Evolutionary conservation across 1,284 basidiomycete genomes (phyloP).

Genomic region (Pterulicium gracile): DNA sequence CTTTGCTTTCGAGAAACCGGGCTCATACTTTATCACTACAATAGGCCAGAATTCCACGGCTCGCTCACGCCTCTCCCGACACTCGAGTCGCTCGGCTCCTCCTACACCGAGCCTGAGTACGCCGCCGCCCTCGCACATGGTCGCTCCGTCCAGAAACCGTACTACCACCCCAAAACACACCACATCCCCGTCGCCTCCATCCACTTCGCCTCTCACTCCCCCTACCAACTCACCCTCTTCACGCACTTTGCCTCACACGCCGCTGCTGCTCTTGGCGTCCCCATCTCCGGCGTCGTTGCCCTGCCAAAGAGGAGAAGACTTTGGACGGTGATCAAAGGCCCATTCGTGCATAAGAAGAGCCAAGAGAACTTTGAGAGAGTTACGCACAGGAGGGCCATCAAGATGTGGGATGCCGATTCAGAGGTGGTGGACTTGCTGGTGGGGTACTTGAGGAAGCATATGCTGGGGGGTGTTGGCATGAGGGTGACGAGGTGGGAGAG

Average conservation of each 20-base stretch:
- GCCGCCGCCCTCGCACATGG: conserved; percentile 48
- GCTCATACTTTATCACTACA: too few relatives aligned
- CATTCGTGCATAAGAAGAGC: conserved; percentile 90
- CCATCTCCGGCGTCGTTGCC: conserved; percentile 55
- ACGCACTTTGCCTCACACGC: conserved; percentile 80
- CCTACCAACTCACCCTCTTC: conserved; percentile 66
- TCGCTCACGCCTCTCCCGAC: background rate
- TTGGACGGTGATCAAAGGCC: conserved; percentile 81
- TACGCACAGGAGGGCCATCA: conserved; percentile 79
- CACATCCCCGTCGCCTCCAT: conserved; percentile 75
- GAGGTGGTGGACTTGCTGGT: conserved; percentile 79
- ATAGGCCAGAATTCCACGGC: background rate
- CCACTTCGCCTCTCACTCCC: conserved; percentile 74
- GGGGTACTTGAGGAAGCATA: conserved; percentile 70
- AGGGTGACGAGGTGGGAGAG: conserved; percentile 73
- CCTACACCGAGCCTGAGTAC: conserved; percentile 29
- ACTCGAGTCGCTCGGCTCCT: background rate
- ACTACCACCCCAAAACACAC: conserved; percentile 54
- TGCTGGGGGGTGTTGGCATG: conserved; percentile 81
- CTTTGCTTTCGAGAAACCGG: too few relatives aligned
- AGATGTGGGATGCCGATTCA: conserved; percentile 82
- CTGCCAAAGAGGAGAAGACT: conserved; percentile 75
- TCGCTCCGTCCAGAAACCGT: conserved; percentile 40
- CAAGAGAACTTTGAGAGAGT: conserved; percentile 93
- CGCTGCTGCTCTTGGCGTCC: conserved; percentile 77